Base-by-base conservation (phyloP, 2,329 filamentous ascomycete genomes). In the Stagonosporopsis rhizophila region DNA sequence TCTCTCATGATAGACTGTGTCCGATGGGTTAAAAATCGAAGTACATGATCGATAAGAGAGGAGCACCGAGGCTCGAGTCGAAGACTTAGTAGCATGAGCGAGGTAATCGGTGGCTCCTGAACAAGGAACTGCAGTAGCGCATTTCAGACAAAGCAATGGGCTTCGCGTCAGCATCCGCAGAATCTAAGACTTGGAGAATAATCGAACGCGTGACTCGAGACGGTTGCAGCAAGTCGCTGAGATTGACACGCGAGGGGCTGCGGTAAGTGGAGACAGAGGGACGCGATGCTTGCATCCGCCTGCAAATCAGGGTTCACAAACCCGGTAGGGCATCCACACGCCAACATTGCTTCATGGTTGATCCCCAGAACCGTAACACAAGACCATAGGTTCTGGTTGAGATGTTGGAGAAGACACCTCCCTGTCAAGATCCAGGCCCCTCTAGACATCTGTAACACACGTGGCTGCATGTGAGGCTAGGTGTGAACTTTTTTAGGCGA, bases 211-310 rank as follows among this genome's bases (percentile, higher is more conserved):
- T 38, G 42, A 46, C 37, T 51, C 30, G 19, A 47, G 30, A 39
- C 28, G 37, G 47, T 51, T 14, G 44, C 44, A 51, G 37, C 28
- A 41, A 46, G 22, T 51, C 38, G 35, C 34, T 6, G 30, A 44
- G 37, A 56, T 48, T 41, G 46, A 49, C 27, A 45, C 27, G 32
- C 37, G 38, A 44, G 32, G 53, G 38, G 41, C 15, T 39, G 14
- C 48, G 47, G 47, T 11, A 48, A 52, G 47, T 56, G 53, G 53
- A 15, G 30, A 47, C 14, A 7, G 41, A 30, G 9, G 32, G 25
- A 47, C 14, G 6, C 38, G 25, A 49, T 39, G 53, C 38, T 46
- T 38, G 25, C 37, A 28, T 34, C 27, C 40, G 22, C 34, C 34
- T 35, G 46, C 53, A 44, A 46, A 56, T 46, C 41, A 46, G 28